Evolutionary conservation across 768 basidiomycete genomes (phyloP).

Genomic region (Collybia nuda): DNA sequence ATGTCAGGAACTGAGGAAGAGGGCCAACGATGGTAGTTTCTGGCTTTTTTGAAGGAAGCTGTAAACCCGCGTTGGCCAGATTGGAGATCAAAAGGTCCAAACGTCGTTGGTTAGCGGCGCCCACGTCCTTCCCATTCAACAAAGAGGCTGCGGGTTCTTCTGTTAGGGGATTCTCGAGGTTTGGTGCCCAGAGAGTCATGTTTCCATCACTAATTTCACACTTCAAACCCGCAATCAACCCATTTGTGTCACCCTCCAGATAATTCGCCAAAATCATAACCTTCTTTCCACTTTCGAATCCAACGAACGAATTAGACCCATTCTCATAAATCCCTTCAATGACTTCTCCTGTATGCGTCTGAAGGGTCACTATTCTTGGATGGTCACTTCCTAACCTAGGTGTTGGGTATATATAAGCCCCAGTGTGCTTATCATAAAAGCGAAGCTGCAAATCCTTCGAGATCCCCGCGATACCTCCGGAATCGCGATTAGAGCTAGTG

Average conservation of each 20-base stretch:
- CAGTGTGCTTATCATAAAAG: conserved; percentile 33
- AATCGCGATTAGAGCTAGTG: conserved; percentile 34
- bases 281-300: conserved; percentile 25
- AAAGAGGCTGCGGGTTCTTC: conserved; percentile 31
- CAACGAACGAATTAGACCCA: conserved; percentile 23
- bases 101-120: conserved; percentile 22
- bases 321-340: conserved; percentile 27
- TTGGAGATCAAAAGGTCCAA: conserved; percentile 27
- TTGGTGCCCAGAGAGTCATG: conserved; percentile 55
- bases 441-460: conserved; percentile 29
- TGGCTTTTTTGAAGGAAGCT: conserved; percentile 40
- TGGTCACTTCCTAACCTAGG: conserved; percentile 7
- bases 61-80: conserved; percentile 32
- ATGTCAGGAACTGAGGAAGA: conserved; percentile 63
- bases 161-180: conserved; percentile 54
- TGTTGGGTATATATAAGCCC: conserved; percentile 28
- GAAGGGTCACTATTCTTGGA: conserved; percentile 15
- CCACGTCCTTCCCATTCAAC: conserved; percentile 8
- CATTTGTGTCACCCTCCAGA: conserved; percentile 14
- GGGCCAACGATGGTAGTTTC: conserved; percentile 34
- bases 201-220: conserved; percentile 43
- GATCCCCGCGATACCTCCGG: conserved; percentile 12
- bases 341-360: conserved; percentile 18
- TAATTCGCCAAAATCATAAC: conserved; percentile 31
- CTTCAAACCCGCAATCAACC: conserved; percentile 29